Evolutionary conservation across 345 rosid species (phyloP), one percentile per base, ranked within the genome.

Genomic region (Reutealis trisperma): DNA sequence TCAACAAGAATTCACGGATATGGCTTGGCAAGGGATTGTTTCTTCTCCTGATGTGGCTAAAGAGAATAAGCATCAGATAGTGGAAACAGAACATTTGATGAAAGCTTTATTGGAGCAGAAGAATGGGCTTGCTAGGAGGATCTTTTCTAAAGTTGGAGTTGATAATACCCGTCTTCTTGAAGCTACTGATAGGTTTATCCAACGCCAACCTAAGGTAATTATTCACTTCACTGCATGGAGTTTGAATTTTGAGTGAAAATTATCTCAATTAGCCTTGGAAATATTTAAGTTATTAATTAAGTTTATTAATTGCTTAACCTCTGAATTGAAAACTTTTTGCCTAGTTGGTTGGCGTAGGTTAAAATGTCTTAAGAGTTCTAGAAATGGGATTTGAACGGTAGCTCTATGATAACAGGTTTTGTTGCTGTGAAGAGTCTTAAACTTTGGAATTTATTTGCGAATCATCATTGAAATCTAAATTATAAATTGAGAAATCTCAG

Each of bases 11-110:
- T 96, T 92, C 65, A 96, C 99, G 6, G 99, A 94, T 41, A 91
- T 96, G 99, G 99, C 98, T 22, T 96, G 99, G 99, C 99, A 96
- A 89, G 96, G 90, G 25, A 88, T 96, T 79, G 97, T 96, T 72
- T 94, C 94, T 1, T 96, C 96, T 0, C 98, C 96, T 6, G 98
- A 96, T 70, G 93, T 96, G 22, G 99, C 99, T 0, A 96, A 90
- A 44, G 98, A 91, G 82, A 92, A 94, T 73, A 96, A 94, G 87
- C 98, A 96, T 75, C 99, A 94, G 86, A 96, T 94, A 62, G 97
- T 96, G 77, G 99, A 96, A 89, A 96, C 99, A 0, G 98, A 96
- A 79, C 99, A 96, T 84, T 77, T 96, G 78, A 88, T 96, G 98
- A 94, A 90, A 88, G 91, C 97, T 47, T 85, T 96, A 1, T 77